Evolutionary conservation across 495 filamentous ascomycete species (phyloP).

Genomic region (Penicillium coprophilum): DNA sequence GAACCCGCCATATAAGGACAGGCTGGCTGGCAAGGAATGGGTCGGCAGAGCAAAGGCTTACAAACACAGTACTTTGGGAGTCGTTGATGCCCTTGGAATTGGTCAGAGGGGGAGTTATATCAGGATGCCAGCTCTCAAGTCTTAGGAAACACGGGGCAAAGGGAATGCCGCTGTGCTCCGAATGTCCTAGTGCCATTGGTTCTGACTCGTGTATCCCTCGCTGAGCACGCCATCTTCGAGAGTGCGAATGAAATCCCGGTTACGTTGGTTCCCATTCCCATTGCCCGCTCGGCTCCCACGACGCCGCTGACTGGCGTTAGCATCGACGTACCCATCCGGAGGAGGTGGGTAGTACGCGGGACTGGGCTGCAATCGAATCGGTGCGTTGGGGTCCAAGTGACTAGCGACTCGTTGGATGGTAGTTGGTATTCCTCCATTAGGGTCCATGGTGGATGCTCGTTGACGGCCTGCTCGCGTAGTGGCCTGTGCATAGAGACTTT

Average conservation of each 20-base stretch:
- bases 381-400: constrained; percentile 92
- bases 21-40: constrained; percentile 5
- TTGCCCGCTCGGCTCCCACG: constrained; percentile 72
- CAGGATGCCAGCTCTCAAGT: not conserved
- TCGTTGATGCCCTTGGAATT: not conserved
- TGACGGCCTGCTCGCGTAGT: constrained; percentile 79
- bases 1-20: constrained; percentile 4
- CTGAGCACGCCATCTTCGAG: constrained; percentile 89
- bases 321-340: constrained; percentile 75
- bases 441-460: constrained; percentile 93
- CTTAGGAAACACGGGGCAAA: not conserved
- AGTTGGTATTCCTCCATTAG: constrained; percentile 86
- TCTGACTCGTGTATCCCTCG: constrained; percentile 71
- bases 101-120: not conserved
- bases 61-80: not conserved
- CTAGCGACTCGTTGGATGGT: constrained; percentile 95
- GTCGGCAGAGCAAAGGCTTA: constrained; percentile 2
- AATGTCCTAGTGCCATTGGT: constrained; percentile 60
- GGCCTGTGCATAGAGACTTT: constrained; percentile 83
- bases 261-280: constrained; percentile 55
- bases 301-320: constrained; percentile 63
- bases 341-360: constrained; percentile 97
- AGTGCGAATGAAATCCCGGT: constrained; percentile 88
- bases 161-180: not conserved
- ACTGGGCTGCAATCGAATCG: constrained; percentile 91